These are phyloP conservation scores for Auriscalpium vulgare DNA, from an alignment of 768 basidiomycete genomes.

Conservation along the genomic window DNA sequence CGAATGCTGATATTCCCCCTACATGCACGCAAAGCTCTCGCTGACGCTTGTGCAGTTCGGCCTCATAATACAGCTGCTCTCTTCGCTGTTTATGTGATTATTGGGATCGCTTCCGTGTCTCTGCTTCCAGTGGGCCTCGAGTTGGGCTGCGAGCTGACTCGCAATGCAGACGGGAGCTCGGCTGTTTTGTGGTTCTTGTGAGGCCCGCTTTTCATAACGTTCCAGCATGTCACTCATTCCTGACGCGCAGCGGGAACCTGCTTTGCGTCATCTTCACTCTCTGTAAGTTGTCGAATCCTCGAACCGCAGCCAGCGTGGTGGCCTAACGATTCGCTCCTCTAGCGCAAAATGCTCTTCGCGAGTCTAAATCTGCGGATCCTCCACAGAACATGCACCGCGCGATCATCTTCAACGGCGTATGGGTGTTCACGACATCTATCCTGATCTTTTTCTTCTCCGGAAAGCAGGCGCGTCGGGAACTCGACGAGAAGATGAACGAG, in stretches of 20 bases:
- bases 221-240: not conserved
- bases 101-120: constrained; percentile 58
- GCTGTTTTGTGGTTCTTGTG: constrained; percentile 72
- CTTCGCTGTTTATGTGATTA: constrained; percentile 58
- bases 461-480: constrained; percentile 50
- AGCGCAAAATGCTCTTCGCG: constrained; percentile 68
- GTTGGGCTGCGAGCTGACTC: constrained; percentile 70
- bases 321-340: not conserved
- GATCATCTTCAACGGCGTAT: constrained; percentile 56
- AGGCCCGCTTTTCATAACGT: constrained; percentile 17
- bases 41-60: constrained; percentile 35
- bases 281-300: constrained; percentile 30
- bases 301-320: not conserved
- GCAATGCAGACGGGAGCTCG: constrained; percentile 71
- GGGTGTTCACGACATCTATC: constrained; percentile 33
- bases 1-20: no score
- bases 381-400: constrained; percentile 67
- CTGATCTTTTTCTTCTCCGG: constrained; percentile 49
- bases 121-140: constrained; percentile 75
- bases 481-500: constrained; percentile 36
- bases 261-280: constrained; percentile 56
- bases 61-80: constrained; percentile 52
- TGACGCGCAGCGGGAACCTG: constrained; percentile 48
- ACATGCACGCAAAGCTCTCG: no score
- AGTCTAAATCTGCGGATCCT: constrained; percentile 47